Evolutionary conservation across 352 stramenopile genomes (phyloP).

Genomic region (Phytophthora rubi): DNA sequence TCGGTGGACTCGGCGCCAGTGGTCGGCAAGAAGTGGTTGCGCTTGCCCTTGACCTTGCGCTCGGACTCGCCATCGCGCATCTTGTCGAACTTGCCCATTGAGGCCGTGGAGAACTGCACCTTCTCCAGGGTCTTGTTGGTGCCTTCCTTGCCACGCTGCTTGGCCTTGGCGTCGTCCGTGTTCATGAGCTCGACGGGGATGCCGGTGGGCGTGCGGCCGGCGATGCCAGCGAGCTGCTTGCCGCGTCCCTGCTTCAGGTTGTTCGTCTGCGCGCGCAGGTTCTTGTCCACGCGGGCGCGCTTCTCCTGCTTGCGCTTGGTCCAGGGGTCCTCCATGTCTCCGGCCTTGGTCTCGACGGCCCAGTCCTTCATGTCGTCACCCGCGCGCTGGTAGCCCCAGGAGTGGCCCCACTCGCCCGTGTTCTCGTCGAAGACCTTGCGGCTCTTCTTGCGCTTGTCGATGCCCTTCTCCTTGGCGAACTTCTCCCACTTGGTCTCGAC

Average conservation of each 20-base stretch:
- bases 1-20: slow-evolving; percentile 75
- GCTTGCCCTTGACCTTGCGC: slow-evolving; percentile 86
- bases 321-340: slow-evolving; percentile 95
- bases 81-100: slow-evolving; percentile 95
- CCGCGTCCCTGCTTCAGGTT: slow-evolving; percentile 78
- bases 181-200: slow-evolving; percentile 93
- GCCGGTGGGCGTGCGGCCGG: slow-evolving; percentile 66
- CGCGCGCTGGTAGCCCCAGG: slow-evolving; percentile 92
- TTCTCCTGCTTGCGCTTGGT: slow-evolving; percentile 94
- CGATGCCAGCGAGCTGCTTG: slow-evolving; percentile 54
- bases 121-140: slow-evolving; percentile 90
- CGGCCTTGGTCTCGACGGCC: slow-evolving; percentile 94
- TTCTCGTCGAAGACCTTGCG: slow-evolving; percentile 97
- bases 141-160: slow-evolving; percentile 90
- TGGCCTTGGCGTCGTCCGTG: slow-evolving; percentile 69
- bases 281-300: slow-evolving; percentile 92
- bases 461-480: slow-evolving; percentile 98
- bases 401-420: slow-evolving; percentile 92
- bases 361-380: slow-evolving; percentile 91
- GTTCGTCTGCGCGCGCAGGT: slow-evolving; percentile 84
- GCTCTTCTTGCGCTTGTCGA: slow-evolving; percentile 96
- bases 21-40: slow-evolving; percentile 81
- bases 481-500: slow-evolving; percentile 99
- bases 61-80: slow-evolving; percentile 92
- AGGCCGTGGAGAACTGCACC: slow-evolving; percentile 93